These are phyloP conservation scores for Monosporascus sp. DNA, from an alignment of 2,329 filamentous ascomycete species.

Conservation along the genomic window DNA sequence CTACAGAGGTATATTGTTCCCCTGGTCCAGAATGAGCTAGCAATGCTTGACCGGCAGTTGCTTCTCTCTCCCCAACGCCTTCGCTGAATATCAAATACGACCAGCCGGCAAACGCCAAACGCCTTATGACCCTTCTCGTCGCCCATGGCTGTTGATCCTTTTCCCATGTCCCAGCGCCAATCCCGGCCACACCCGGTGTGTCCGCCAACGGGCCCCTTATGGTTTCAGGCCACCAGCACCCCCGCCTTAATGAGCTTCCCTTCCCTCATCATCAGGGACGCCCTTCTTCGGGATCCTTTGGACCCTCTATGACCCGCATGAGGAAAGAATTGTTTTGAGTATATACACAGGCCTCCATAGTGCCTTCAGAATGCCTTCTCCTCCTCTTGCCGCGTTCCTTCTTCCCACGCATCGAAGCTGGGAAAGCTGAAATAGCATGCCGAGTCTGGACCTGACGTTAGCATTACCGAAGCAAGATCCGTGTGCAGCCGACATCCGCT, in stretches of 20 bases:
- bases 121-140: neutral
- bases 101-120: neutral
- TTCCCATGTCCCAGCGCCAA: neutral
- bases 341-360: constrained; percentile 8
- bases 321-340: no score
- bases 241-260: no score
- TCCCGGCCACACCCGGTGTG: no score
- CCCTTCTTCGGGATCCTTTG: no score
- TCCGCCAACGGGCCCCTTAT: no score
- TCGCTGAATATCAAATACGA: neutral
- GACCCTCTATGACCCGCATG: no score
- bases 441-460: constrained; percentile 24
- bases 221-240: no score
- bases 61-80: neutral
- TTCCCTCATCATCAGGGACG: no score
- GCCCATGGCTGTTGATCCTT: neutral
- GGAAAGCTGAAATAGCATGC: constrained; percentile 69
- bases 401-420: constrained; percentile 63
- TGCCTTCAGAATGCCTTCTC: constrained; percentile 27
- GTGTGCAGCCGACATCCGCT: neutral
- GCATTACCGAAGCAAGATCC: constrained; percentile 1
- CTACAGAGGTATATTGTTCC: no score
- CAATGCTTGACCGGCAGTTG: no score
- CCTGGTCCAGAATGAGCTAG: no score
- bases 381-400: constrained; percentile 36